Evolutionary conservation across 768 basidiomycete genomes (phyloP), one percentile per base, ranked within the genome.

Genomic region (Mycena crocata): DNA sequence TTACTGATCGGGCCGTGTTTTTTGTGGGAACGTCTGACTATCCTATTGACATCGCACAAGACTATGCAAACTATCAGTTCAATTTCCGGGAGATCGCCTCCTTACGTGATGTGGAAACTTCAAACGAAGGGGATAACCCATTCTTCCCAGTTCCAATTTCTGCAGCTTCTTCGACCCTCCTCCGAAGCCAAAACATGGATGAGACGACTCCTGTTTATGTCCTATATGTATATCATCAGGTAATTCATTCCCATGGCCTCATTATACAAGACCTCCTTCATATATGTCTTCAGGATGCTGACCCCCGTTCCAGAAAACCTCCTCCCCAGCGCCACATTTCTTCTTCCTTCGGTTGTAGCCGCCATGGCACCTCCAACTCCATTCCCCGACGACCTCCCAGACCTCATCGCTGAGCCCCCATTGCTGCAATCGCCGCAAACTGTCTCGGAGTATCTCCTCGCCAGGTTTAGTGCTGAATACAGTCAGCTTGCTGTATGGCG

Each of bases 171-270:
- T 37, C 59, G 1, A 49, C 37, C 1, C 59, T 60, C 3, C 2
- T 60, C 21, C 9, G 19, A 13, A 35, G 48, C 24, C 59, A 60
- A 21, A 46, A 26, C 14, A 28, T 7, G 21, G 6, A 9, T 10
- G 45, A 28, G 2, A 39, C 30, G 2, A 60, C 32, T 8, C 15
- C 10, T 9, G 49, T 60, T 2, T 60, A 50, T 42, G 59, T 60
- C 15, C 24, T 50, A 3, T 60, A 60, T 21, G 21, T 60, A 5
- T 60, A 60, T 31, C 59, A 60, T 42, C 19, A 48, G 48, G 59
- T 48, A 5, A 39, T 45, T 60, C 21, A 3, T 5, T 35, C 3
- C 26, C 10, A 17, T 15, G n/a, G n/a, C n/a, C n/a, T n/a, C n/a
- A n/a, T n/a, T n/a, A n/a, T n/a, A n/a, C n/a, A n/a, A n/a, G n/a